phyloP scores from a whole-genome alignment of 2,329 filamentous ascomycete species.

The Phialocephala subalpina region DNA sequence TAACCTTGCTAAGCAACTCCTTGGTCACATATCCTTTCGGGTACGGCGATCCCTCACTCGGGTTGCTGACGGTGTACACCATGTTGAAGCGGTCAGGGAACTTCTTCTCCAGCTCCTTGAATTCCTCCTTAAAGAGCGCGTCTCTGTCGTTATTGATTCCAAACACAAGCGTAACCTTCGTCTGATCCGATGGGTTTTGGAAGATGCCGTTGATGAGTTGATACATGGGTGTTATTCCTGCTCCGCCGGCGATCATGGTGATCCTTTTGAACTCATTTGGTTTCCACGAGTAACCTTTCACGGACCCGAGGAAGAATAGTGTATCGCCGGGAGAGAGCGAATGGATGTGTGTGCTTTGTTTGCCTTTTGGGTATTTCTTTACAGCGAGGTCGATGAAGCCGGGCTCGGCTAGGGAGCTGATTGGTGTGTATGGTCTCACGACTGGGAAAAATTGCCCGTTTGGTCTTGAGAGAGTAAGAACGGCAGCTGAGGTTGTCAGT shows the following conservation, averaged over 20 bases:
- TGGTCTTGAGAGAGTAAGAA: constrained; percentile 68
- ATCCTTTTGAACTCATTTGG: constrained; percentile 56
- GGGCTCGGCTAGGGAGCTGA: constrained; percentile 56
- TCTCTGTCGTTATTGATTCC: constrained; percentile 72
- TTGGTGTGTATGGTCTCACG: constrained; percentile 72
- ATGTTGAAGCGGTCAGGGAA: constrained; percentile 64
- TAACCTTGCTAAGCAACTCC: constrained; percentile 60
- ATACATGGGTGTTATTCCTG: constrained; percentile 75
- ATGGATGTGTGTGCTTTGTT: constrained; percentile 71
- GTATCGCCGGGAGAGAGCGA: constrained; percentile 67
- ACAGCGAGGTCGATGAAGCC: constrained; percentile 71
- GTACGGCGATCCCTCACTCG: constrained; percentile 50
- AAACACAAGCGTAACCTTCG: constrained; percentile 69
- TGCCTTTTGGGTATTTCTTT: constrained; percentile 73
- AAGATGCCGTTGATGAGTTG: constrained; percentile 70
- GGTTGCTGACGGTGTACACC: constrained; percentile 63
- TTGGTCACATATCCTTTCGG: constrained; percentile 65
- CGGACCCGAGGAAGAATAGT: constrained; percentile 62
- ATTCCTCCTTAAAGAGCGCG: constrained; percentile 63
- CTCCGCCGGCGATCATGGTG: constrained; percentile 74
- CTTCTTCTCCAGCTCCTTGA: constrained; percentile 56
- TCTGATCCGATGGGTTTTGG: constrained; percentile 66
- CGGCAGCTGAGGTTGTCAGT: constrained; percentile 47
- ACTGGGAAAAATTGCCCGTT: constrained; percentile 64
- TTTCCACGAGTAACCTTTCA: constrained; percentile 63